A percentile compares a stretch with the other conserved stretches of the same genome.
These are phyloP conservation scores for Exophiala alcalophila DNA, from an alignment of 2,329 filamentous ascomycete species.

Conservation along the genomic window DNA sequence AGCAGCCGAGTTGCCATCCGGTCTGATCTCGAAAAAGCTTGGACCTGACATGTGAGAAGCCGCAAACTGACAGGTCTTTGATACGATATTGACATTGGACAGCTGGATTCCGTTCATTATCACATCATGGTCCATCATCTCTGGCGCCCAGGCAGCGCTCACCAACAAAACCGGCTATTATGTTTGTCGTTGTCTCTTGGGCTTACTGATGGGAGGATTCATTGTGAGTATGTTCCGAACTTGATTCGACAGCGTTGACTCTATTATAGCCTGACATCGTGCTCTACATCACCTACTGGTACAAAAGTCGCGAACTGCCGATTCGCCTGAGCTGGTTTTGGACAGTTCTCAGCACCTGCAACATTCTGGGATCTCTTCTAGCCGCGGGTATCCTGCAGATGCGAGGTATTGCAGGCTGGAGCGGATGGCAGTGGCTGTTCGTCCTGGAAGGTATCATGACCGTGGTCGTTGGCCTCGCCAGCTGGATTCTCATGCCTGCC, in stretches of 20 bases:
- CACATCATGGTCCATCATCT: constrained; percentile 50
- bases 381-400: constrained; percentile 35
- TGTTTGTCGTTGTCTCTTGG: constrained; percentile 42
- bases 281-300: constrained; percentile 57
- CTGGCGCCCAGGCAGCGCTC: constrained; percentile 44
- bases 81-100: constrained; percentile 35
- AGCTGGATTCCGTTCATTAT: constrained; percentile 55
- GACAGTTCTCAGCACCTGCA: constrained; percentile 52
- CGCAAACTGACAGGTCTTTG: background rate
- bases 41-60: background rate
- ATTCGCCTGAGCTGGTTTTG: constrained; percentile 67
- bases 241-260: background rate
- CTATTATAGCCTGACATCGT: constrained; percentile 12
- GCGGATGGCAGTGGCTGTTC: constrained; percentile 40
- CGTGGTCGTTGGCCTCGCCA: constrained; percentile 53
- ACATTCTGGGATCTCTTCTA: constrained; percentile 19
- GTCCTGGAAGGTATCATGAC: constrained; percentile 43
- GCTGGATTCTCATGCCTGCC: constrained; percentile 58
- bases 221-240: constrained; percentile 37
- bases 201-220: constrained; percentile 53
- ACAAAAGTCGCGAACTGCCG: constrained; percentile 67
- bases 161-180: constrained; percentile 40
- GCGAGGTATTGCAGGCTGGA: constrained; percentile 35
- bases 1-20: constrained; percentile 54
- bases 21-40: constrained; percentile 38